These are phyloP conservation scores for Penicillium sp. DNA, from an alignment of 2,329 filamentous ascomycete genomes.

Conservation along the genomic window DNA sequence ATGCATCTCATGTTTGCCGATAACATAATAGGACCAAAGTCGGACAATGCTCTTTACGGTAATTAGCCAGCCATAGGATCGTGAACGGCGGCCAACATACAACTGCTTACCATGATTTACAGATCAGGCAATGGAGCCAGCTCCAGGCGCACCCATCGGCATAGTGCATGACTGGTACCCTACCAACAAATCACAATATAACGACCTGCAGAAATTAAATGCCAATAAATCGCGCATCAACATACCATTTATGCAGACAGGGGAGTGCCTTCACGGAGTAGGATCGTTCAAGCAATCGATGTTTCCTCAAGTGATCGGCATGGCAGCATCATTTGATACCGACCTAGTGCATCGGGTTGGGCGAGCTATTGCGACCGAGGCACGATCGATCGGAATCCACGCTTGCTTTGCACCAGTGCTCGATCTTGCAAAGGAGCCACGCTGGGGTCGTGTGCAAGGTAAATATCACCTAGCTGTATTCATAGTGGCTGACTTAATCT, in stretches of 20 bases:
- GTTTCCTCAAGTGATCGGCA: constrained; percentile 45
- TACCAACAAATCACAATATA: constrained; percentile 46
- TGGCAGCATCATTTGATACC: constrained; percentile 46
- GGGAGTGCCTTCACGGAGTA: constrained; percentile 48
- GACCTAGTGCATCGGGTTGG: constrained; percentile 46
- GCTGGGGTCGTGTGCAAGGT: constrained; percentile 48
- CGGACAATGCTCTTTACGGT: constrained; percentile 43
- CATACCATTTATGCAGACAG: constrained; percentile 46
- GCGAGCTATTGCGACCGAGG: constrained; percentile 45
- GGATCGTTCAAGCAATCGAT: constrained; percentile 49
- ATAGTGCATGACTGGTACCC: constrained; percentile 48
- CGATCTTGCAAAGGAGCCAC: constrained; percentile 46
- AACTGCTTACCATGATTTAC: not conserved
- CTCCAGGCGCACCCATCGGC: constrained; percentile 42
- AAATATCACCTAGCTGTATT: too few relatives aligned
- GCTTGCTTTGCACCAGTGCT: constrained; percentile 48
- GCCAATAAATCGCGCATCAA: constrained; percentile 39
- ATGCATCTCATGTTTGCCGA: constrained; percentile 48
- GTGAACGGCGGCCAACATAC: not conserved
- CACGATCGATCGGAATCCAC: constrained; percentile 47
- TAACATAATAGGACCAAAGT: constrained; percentile 42
- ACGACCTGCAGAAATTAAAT: constrained; percentile 41
- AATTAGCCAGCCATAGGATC: not conserved
- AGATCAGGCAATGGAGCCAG: constrained; percentile 38
- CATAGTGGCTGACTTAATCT: too few relatives aligned